These are phyloP conservation scores for Blastobotrys capitulatus DNA, from an alignment of 1,139 yeast genomes.

Conservation along the genomic window DNA sequence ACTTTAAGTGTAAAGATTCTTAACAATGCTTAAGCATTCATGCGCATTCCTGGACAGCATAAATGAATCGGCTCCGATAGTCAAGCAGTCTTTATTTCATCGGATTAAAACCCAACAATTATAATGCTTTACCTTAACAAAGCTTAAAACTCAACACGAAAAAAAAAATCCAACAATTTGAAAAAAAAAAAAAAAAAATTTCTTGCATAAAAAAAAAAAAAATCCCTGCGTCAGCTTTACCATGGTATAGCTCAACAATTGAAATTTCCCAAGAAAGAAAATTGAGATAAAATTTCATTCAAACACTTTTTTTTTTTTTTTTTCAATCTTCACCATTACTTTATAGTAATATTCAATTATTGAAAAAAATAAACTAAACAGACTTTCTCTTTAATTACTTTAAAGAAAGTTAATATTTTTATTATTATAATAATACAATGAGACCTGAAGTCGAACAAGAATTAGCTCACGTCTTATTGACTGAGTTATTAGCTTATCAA, in stretches of 20 bases:
- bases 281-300: background rate
- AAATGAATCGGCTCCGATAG: too few species aligned
- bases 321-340: background rate
- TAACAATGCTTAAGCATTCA: too few species aligned
- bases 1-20: too few species aligned
- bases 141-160: background rate
- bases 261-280: too few species aligned
- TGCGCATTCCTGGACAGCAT: too few species aligned
- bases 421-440: slow-evolving; percentile 40
- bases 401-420: background rate
- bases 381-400: too few species aligned
- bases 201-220: background rate
- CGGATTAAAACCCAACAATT: too few species aligned
- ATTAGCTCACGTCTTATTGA: slow-evolving; percentile 86
- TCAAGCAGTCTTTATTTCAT: too few species aligned
- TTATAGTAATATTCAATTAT: too few species aligned
- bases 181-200: background rate
- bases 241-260: background rate
- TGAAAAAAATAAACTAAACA: too few species aligned
- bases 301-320: background rate
- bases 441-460: slow-evolving; percentile 98
- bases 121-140: too few species aligned
- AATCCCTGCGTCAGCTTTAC: too few species aligned
- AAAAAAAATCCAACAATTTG: background rate
- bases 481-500: slow-evolving; percentile 95